Conservation (phyloP, 1,139 yeast genomes). For the Pneumocystis oryctolagi region DNA sequence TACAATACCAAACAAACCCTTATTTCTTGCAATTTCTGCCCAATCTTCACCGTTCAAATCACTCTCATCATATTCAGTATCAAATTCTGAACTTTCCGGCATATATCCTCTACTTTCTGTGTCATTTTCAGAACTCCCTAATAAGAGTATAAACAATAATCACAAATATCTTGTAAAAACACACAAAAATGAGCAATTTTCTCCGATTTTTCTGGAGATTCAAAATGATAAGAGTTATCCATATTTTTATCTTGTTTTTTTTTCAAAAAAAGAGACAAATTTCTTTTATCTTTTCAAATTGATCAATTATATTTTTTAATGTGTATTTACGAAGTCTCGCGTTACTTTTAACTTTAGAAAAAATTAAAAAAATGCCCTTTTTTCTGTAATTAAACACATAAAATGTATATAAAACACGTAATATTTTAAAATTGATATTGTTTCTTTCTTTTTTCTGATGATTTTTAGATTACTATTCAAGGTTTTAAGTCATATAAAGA, state of each 20-base stretch:
- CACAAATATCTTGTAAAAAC: background rate
- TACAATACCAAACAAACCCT: background rate
- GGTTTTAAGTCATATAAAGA: conserved; percentile 92
- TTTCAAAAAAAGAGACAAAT: no score
- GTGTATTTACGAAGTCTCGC: no score
- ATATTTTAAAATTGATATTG: background rate
- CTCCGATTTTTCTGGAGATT: background rate
- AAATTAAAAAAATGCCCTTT: background rate
- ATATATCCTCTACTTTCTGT: background rate
- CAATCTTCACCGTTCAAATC: background rate
- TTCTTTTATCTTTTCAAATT: no score
- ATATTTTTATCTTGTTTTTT: background rate
- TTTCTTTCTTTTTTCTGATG: background rate
- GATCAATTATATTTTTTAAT: no score
- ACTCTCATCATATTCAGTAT: background rate
- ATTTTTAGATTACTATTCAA: conserved; percentile 47
- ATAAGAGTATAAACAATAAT: background rate
- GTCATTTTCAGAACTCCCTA: background rate
- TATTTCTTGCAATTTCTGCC: background rate
- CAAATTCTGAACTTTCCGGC: background rate
- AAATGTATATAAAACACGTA: conserved; percentile 17
- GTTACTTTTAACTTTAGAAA: background rate
- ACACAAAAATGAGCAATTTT: background rate
- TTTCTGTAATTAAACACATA: background rate
- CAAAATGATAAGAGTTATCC: background rate